Base-by-base conservation (phyloP, 495 filamentous ascomycete genomes). In the Penicillium flavigenum region DNA sequence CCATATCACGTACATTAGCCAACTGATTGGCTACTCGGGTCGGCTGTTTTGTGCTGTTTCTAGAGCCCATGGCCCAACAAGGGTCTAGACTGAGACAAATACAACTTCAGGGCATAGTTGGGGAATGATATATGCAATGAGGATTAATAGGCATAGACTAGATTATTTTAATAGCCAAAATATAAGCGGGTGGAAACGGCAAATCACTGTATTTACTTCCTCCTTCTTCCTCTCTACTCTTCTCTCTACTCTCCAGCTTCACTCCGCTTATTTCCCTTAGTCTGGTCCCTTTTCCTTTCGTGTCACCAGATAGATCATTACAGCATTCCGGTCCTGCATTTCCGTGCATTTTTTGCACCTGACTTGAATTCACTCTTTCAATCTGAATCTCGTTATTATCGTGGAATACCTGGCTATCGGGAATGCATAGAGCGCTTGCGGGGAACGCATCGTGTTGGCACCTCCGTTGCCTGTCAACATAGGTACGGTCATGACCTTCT, bases 381-480 rank as follows among this genome's bases (percentile, higher is more conserved):
- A 31, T 10, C 34, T n/a, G 5, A 27, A 14, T 31, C 32, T 11
- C 3, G 26, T 29, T 27, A 3, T 20, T 27, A 14, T 44, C n/a
- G 8, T 19, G 9, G 11, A 32, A 34, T 34, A 44, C 9, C 8
- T 29, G 2, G 12, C 38, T 11, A 32, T 10, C 19, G 51, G 51
- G 41, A 45, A 54, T 54, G 51, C 51, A 54, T 54, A 34, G 3
- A 34, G 51, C 20, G 17, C 42, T 45, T 36, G 49, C 36, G 49
- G 41, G 41, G 42, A 44, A 26, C n/a, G 16, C 19, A 54, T 2
- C 12, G 32, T 41, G 49, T 20, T 51, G 22, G 49, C 49, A 41
- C 7, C 32, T 38, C 19, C 47, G 24, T 49, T 2, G 16, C 49
- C 34, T 19, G 34, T 51, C 46, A 48, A 16, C 22, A 20, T 51